Percentiles rank a stretch among this genome's conserved stretches.
These are phyloP conservation scores for Hymenoscyphus albidus DNA, from an alignment of 2,329 filamentous ascomycete genomes.

Conservation along the genomic window DNA sequence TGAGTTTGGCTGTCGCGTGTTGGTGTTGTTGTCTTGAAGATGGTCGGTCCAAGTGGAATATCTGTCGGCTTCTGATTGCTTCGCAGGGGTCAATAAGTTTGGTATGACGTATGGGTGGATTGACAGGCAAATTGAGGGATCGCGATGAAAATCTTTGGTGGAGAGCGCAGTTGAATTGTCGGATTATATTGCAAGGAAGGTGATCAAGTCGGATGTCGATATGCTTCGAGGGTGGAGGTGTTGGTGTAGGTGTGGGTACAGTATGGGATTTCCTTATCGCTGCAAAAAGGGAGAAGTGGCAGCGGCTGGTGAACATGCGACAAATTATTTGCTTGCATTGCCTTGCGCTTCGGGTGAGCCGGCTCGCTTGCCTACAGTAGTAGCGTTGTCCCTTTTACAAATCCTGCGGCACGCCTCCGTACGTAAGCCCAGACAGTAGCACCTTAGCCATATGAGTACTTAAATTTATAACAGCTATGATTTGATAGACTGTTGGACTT, in stretches of 20 bases:
- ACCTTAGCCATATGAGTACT: too few species aligned
- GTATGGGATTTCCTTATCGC: conserved; percentile 7
- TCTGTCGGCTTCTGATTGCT: conserved; percentile 6
- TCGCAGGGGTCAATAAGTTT: neutral
- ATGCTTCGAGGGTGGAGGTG: neutral
- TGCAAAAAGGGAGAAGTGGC: neutral
- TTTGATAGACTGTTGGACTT: too few species aligned
- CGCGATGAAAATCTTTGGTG: neutral
- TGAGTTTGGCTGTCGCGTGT: conserved; percentile 19
- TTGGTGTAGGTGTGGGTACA: neutral
- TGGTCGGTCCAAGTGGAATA: conserved; percentile 7
- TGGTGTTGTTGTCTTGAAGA: conserved; percentile 1
- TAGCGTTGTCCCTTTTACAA: too few species aligned
- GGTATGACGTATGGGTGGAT: conserved; percentile 9
- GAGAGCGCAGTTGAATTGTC: neutral
- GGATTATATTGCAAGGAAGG: conserved; percentile 19
- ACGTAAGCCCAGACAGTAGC: too few species aligned
- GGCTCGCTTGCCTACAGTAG: neutral
- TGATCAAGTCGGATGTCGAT: conserved; percentile 25
- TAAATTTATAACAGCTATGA: too few species aligned
- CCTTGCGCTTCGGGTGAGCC: neutral
- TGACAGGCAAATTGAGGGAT: neutral
- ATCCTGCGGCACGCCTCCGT: too few species aligned
- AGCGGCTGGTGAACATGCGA: neutral
- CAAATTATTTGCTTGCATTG: conserved; percentile 1